Evolutionary conservation across 2,329 filamentous ascomycete genomes (phyloP), one percentile per base, ranked within the genome.

Genomic region (Rhynchosporium agropyri): DNA sequence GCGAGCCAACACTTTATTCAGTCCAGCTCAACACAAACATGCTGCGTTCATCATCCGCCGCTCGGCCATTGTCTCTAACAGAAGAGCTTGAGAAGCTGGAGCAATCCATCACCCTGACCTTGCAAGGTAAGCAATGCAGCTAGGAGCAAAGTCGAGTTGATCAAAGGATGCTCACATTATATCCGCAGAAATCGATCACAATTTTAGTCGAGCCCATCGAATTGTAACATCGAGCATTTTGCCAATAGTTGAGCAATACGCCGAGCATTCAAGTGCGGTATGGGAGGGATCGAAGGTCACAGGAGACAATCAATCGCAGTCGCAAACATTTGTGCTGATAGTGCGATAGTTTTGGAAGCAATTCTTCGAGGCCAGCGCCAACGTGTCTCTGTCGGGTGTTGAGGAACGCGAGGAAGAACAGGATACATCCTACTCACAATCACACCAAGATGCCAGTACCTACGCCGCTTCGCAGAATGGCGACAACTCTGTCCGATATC

Each of bases 301-400:
- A 61, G 50, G 54, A 50, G 6, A 50, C 28, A 13, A 15, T 40
- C 29, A 45, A n/a, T 20, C 10, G 42, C 42, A 31, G 28, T 10
- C 42, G 58, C 28, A 43, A 20, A 45, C n/a, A 45, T 63, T 67
- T 15, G 48, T 60, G 29, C 46, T 62, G 40, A 73, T 61, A 50
- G 66, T 58, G 64, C 65, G 66, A 66, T 73, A 96, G 90, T 99
- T 99, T 78, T 99, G 95, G 95, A 99, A 99, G 78, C 93, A 98
- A 80, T 99, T 99, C 81, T 99, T 99, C 77, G 95, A 99, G 79
- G 92, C 95, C 42, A 97, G 93, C 54, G 95, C 95, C 75, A 98
- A 99, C 73, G 94, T 99, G 31, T 97, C 94, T 10, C 84, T 99
- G 10, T 97, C 92, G 0, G 92, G 93, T 33, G 97, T 99, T 76